Evolutionary conservation across 805 yeast genomes (phyloP).

Genomic region (Kluyveromyces siamensis): DNA sequence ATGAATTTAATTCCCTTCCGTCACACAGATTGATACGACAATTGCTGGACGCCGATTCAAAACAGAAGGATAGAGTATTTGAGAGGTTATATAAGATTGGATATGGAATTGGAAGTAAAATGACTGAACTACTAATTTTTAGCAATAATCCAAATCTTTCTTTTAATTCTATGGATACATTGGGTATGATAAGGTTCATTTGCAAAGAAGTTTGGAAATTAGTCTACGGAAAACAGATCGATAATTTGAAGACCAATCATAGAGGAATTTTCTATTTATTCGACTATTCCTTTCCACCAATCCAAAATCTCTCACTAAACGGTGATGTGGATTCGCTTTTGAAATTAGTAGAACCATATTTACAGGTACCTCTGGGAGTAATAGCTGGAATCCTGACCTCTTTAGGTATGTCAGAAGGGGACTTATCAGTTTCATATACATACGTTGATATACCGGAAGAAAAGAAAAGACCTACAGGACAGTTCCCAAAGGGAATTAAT

Average conservation of each 20-base stretch:
- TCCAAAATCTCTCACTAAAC: conserved; percentile 18
- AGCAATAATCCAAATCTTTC: conserved; percentile 41
- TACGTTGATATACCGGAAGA: conserved; percentile 20
- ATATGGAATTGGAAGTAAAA: conserved; percentile 53
- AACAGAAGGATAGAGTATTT: conserved; percentile 40
- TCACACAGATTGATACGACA: conserved; percentile 25
- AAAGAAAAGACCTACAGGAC: conserved; percentile 6
- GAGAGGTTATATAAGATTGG: conserved; percentile 65
- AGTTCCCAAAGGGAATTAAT: conserved; percentile 22
- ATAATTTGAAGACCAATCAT: conserved; percentile 86
- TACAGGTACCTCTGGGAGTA: conserved; percentile 27
- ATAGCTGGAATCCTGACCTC: conserved; percentile 26
- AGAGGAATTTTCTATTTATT: conserved; percentile 38
- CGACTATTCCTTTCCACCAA: conserved; percentile 24
- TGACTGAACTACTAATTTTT: conserved; percentile 40
- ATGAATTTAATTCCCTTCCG: conserved; percentile 6
- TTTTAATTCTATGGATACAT: conserved; percentile 45
- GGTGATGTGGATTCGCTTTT: conserved; percentile 16
- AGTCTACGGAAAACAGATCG: conserved; percentile 79
- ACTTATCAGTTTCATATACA: conserved; percentile 21
- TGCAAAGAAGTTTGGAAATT: conserved; percentile 88
- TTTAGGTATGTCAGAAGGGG: conserved; percentile 19
- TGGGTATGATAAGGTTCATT: conserved; percentile 83
- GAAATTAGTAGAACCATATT: conserved; percentile 23
- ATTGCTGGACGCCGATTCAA: conserved; percentile 24